phyloP scores from a whole-genome alignment of 768 basidiomycete genomes.

The Boletus rubropictus region DNA sequence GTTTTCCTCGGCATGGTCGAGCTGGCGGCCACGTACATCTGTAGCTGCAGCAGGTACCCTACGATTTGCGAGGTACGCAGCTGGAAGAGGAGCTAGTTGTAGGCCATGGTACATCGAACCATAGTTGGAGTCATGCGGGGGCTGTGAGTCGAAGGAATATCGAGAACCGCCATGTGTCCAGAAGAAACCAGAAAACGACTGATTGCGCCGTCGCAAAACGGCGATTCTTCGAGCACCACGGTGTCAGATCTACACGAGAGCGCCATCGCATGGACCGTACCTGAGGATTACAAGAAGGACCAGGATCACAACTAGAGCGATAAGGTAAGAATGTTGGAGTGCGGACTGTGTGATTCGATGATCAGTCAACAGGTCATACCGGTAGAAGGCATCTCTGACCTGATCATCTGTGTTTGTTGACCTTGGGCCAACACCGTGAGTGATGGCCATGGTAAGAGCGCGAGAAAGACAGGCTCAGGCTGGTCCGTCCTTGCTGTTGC shows the following conservation, averaged over 20 bases:
- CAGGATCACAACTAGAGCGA: conserved; percentile 10
- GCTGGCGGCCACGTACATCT: conserved; percentile 38
- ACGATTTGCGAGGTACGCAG: conserved; percentile 18
- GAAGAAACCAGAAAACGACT: conserved; percentile 19
- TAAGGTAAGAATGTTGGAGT: conserved; percentile 22
- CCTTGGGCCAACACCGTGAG: conserved; percentile 3
- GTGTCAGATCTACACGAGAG: conserved; percentile 3
- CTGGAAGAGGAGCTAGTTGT: conserved; percentile 18
- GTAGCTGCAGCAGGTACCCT: conserved; percentile 33
- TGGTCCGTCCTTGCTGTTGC: neutral
- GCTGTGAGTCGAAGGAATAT: conserved; percentile 1
- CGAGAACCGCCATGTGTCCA: neutral
- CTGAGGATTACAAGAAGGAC: conserved; percentile 18
- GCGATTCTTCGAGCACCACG: conserved; percentile 9
- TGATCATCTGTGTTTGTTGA: neutral
- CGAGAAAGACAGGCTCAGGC: neutral
- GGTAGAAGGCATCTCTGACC: conserved; percentile 10
- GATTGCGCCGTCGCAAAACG: conserved; percentile 23
- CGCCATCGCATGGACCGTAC: conserved; percentile 2
- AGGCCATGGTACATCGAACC: conserved; percentile 12
- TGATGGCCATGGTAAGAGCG: conserved; percentile 5
- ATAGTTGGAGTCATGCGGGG: neutral
- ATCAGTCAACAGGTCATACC: neutral
- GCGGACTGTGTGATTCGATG: conserved; percentile 11
- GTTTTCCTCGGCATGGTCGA: conserved; percentile 28